Conservation (phyloP, 108 stramenopile species). For the Nitzschia sp. region DNA sequence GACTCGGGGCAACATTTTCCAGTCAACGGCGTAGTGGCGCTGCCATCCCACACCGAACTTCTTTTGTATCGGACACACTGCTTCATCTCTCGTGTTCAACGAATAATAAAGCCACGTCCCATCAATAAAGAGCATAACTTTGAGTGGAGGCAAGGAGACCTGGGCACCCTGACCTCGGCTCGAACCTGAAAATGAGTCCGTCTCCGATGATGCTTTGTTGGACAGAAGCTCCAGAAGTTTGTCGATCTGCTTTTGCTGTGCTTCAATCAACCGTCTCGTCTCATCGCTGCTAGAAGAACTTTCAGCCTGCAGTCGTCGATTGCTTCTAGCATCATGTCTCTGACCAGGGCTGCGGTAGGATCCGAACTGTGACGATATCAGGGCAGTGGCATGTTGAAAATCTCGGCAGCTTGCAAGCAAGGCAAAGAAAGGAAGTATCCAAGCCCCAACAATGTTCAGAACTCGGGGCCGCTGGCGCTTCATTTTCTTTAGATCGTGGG, state of each 20-base stretch:
- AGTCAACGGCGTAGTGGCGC: constrained; percentile 63
- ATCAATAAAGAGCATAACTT: constrained; percentile 88
- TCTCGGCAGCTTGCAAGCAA: too few species aligned
- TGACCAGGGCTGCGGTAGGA: too few species aligned
- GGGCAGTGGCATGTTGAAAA: too few species aligned
- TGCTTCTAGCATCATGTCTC: too few species aligned
- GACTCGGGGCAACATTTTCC: constrained; percentile 63
- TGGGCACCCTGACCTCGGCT: constrained; percentile 19
- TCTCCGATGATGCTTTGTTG: constrained; percentile 9
- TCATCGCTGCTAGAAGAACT: constrained; percentile 16
- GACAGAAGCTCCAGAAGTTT: constrained; percentile 38
- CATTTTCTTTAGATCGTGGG: too few species aligned
- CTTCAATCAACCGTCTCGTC: constrained; percentile 47
- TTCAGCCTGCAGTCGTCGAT: too few species aligned
- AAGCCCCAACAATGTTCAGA: too few species aligned
- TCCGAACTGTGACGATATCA: too few species aligned
- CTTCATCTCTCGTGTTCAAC: constrained; percentile 47
- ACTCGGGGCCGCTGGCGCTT: too few species aligned
- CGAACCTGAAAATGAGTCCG: too few species aligned
- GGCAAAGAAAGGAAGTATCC: too few species aligned
- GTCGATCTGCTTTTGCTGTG: constrained; percentile 65
- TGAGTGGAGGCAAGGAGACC: constrained; percentile 61
- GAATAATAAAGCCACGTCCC: constrained; percentile 93
- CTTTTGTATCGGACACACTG: constrained; percentile 48
- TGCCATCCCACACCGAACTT: constrained; percentile 80